Evolutionary conservation across 352 stramenopile genomes (phyloP), one percentile per base, ranked within the genome.

Genomic region (Aphanomyces invadans): DNA sequence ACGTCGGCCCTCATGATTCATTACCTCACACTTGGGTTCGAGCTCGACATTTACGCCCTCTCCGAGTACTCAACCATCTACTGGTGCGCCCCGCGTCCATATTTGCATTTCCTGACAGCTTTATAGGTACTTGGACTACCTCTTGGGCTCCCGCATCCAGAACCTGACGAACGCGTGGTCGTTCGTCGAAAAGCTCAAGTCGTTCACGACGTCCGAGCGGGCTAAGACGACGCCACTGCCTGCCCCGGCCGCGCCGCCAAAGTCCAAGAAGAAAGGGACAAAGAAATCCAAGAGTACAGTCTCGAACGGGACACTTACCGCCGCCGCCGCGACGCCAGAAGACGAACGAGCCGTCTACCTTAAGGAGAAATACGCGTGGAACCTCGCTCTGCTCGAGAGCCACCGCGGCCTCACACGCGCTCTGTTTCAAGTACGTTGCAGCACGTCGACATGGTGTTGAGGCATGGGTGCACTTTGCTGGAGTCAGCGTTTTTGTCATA

Each of bases 371-470:
- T 94, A 89, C 59, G 36, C 80, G 57, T 79, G 81, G 11, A 83
- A 92, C 45, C 89, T 90, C 70, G 78, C 79, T 66, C 89, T 89
- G 73, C 88, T 78, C 32, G 86, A 92, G 72, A 83, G 87, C 70
- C 66, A 86, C 51, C 79, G 86, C 31, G 80, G 74, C 52, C 65
- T 89, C 48, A 88, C 88, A 75, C 86, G 86, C 29, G 86, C 81
- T 12, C 89, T 86, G 65, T 94, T 91, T 38, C 86, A 94, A 74
- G 69, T 79, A 71, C 46, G 17, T 10, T 52, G 9, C 46, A 33
- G 21, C 4, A 12, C 15, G 15, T 3, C 31, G 2, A 38, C 28
- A 45, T 21, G 9, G 4, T 65, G 23, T 44, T 51, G 19, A 11
- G 11, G n/a, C 15, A 12, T 11, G 9, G 19, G 46, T 28, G 55